Evolutionary conservation across 179 eudicot species (phyloP).

Genomic region (Heliamphora pulchella): DNA sequence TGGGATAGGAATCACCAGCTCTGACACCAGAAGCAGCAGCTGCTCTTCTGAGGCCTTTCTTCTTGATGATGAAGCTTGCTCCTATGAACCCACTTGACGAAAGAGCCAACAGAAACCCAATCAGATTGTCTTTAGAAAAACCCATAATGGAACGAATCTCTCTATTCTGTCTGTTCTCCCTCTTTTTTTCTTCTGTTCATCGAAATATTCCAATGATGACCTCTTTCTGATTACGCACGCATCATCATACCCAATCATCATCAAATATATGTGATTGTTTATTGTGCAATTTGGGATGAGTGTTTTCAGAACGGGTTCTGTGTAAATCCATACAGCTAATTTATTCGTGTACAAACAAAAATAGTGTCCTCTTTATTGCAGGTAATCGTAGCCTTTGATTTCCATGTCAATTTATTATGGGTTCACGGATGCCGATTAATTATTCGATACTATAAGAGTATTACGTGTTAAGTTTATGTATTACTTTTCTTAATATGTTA

Average conservation of each 20-base stretch:
- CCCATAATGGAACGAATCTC: constrained; percentile 24
- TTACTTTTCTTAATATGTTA: no score
- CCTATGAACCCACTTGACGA: constrained; percentile 62
- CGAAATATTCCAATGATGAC: constrained; percentile 7
- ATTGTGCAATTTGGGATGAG: not conserved
- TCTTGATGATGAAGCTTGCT: constrained; percentile 64
- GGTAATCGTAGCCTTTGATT: not conserved
- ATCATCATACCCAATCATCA: not conserved
- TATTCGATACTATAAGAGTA: no score
- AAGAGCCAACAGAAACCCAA: constrained; percentile 50
- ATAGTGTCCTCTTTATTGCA: not conserved
- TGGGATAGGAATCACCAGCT: constrained; percentile 38
- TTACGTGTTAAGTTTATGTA: no score
- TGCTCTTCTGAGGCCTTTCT: constrained; percentile 64
- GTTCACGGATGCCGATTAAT: no score
- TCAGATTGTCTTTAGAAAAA: constrained; percentile 44
- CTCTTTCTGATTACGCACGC: not conserved
- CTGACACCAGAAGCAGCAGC: constrained; percentile 54
- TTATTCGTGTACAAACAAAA: not conserved
- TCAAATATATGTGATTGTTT: not conserved
- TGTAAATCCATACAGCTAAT: not conserved
- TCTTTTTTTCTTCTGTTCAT: constrained; percentile 16
- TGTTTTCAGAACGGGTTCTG: not conserved
- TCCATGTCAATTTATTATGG: not conserved
- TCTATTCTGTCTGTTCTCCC: not conserved